Evolutionary conservation across 108 stramenopile genomes (phyloP), one percentile per base, ranked within the genome.

Genomic region (Nitzschia putrida): DNA sequence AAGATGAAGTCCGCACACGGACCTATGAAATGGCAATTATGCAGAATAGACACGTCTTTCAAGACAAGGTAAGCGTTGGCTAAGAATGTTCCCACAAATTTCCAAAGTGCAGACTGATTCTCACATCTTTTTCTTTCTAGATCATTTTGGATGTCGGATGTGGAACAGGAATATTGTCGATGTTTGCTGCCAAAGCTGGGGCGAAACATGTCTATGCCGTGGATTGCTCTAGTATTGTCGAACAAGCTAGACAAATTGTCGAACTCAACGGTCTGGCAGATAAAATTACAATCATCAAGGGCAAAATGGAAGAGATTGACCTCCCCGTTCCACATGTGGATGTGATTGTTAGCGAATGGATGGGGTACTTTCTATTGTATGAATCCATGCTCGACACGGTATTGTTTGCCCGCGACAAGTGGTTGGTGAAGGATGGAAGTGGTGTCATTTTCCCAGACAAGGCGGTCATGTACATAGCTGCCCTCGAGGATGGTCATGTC

Each of bases 291-390:
- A 54, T 97, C 22, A 88, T 95, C 45, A 72, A 89, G 57, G 91
- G 95, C 11, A 96, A 96, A 66, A 61, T 93, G 26, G 99, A 99
- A 76, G 97, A 97, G 38, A 81, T 98, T 26, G 82, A 93, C 24
- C 71, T 97, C 2, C 93, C 90, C 3, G 91, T 92, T 8, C 53
- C 55, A 2, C 39, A 88, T n/a, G 95, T 97, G 18, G 99, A 99
- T 78, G 88, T 98, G 29, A 97, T 99, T 56, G 83, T 99, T 7
- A 94, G 93, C 29, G 99, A 99, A 82, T 98, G 97, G 97, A 99
- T 99, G 96, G 99, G 99, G 38, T 98, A 98, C 82, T 97, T 96
- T 65, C 72, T 98, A 42, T 66, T 98, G 18, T 98, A 99, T 77
- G 98, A 98, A 79, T 93, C 91, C 53, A 98, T 98, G 98, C 79